A percentile compares a stretch with the other conserved stretches of the same genome.
These are phyloP conservation scores for Saccharomycopsis babjevae DNA, from an alignment of 805 yeast species.

Conservation along the genomic window DNA sequence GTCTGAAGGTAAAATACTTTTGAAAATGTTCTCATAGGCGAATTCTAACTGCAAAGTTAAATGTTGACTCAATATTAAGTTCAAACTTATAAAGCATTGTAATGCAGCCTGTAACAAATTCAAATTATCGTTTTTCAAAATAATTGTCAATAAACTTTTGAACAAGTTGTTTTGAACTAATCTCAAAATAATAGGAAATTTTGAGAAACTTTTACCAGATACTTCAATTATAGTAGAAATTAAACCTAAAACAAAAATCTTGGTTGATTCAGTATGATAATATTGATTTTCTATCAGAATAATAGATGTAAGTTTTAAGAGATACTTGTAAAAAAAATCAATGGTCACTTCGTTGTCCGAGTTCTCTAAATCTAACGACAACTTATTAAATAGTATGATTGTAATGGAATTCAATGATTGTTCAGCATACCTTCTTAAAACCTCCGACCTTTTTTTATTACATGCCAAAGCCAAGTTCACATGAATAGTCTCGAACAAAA, in stretches of 20 bases:
- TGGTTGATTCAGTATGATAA: constrained; percentile 78
- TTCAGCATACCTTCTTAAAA: constrained; percentile 82
- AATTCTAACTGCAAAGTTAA: constrained; percentile 77
- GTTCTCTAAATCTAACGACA: constrained; percentile 45
- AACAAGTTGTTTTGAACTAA: constrained; percentile 74
- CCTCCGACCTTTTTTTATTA: constrained; percentile 84
- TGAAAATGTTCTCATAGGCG: constrained; percentile 52
- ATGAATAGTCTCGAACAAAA: constrained; percentile 79
- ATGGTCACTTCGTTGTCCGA: constrained; percentile 65
- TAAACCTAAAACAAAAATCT: constrained; percentile 71
- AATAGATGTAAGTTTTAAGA: constrained; percentile 67
- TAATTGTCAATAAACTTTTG: constrained; percentile 71
- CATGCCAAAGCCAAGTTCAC: constrained; percentile 88
- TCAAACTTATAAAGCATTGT: constrained; percentile 62
- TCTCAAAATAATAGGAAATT: constrained; percentile 42
- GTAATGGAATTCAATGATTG: constrained; percentile 65
- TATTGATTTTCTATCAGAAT: constrained; percentile 73
- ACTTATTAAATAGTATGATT: constrained; percentile 51
- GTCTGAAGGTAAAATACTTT: constrained; percentile 39
- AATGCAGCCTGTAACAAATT: constrained; percentile 65
- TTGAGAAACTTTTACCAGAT: constrained; percentile 48
- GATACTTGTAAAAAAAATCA: constrained; percentile 40
- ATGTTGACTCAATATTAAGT: constrained; percentile 52
- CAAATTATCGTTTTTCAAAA: constrained; percentile 65
- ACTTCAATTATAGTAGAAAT: constrained; percentile 75